A percentile compares a stretch with the other conserved stretches of the same genome.
Evolutionary conservation across 164 flowering plant species (phyloP).

Genomic region (Piper longum): DNA sequence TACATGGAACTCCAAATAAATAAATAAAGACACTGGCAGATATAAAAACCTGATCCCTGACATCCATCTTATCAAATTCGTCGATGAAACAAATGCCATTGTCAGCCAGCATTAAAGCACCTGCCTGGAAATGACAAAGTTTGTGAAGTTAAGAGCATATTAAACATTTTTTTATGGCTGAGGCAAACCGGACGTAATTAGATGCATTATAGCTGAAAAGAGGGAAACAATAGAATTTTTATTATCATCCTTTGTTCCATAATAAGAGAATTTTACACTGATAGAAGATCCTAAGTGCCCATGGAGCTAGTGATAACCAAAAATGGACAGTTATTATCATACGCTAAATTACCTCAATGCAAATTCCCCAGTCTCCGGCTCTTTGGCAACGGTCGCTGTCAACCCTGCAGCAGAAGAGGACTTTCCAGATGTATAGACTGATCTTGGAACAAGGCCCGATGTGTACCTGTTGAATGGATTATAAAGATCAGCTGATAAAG

Average conservation of each 20-base stretch:
- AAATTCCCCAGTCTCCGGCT: constrained; percentile 99
- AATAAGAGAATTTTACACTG: too few relatives aligned
- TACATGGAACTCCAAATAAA: background rate
- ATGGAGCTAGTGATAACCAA: too few relatives aligned
- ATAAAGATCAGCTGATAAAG: background rate
- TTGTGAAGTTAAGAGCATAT: too few relatives aligned
- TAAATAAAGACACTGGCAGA: background rate
- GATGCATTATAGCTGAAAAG: too few relatives aligned
- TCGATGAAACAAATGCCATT: constrained; percentile 92
- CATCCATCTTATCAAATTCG: constrained; percentile 98
- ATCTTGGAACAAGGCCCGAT: constrained; percentile 69
- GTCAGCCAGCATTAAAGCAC: constrained; percentile 97
- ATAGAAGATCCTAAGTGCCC: too few relatives aligned
- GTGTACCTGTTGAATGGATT: constrained; percentile 45
- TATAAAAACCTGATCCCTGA: constrained; percentile 71
- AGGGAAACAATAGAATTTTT: too few relatives aligned
- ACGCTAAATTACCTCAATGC: constrained; percentile 64
- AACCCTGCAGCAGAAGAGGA: constrained; percentile 98
- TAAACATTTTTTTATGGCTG: too few relatives aligned
- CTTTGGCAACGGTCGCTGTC: constrained; percentile 98
- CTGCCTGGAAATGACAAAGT: constrained; percentile 45
- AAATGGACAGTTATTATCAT: too few relatives aligned
- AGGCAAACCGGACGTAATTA: too few relatives aligned
- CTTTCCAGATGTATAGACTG: constrained; percentile 97
- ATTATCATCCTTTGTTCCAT: too few relatives aligned